Evolutionary conservation across 495 filamentous ascomycete species (phyloP).

Genomic region (Lasiosphaeria hispida): DNA sequence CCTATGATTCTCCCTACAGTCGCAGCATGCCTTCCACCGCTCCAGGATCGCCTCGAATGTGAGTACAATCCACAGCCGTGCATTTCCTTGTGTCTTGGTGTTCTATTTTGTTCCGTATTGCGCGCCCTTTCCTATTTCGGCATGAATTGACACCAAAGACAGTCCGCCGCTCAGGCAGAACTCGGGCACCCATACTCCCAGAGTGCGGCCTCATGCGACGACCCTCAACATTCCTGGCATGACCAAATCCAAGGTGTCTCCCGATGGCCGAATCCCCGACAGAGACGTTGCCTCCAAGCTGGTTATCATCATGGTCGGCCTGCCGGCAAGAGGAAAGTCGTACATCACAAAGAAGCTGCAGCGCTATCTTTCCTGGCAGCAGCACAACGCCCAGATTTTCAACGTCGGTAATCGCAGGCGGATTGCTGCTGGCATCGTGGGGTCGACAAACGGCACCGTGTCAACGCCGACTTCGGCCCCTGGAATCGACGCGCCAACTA

Average conservation of each 20-base stretch:
- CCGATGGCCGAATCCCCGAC: constrained; percentile 88
- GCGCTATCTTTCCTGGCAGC: constrained; percentile 93
- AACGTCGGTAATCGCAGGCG: constrained; percentile 92
- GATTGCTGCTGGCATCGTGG: constrained; percentile 61
- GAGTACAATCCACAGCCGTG: constrained; percentile 19
- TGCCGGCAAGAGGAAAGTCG: constrained; percentile 92
- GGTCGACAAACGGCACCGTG: constrained; percentile 22
- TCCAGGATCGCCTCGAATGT: constrained; percentile 54
- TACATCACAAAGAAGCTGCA: constrained; percentile 98
- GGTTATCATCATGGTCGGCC: constrained; percentile 96
- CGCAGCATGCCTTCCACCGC: constrained; percentile 54
- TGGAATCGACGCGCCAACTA: constrained; percentile 37
- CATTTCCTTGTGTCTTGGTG: too few relatives aligned
- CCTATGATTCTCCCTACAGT: constrained; percentile 46
- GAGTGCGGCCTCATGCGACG: constrained; percentile 68
- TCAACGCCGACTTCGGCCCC: constrained; percentile 23
- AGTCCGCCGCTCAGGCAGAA: constrained; percentile 57
- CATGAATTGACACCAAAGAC: constrained; percentile 21
- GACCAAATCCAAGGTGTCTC: constrained; percentile 89
- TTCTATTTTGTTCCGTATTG: neutral
- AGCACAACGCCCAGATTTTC: constrained; percentile 93
- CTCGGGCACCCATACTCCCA: constrained; percentile 60
- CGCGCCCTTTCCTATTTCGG: neutral
- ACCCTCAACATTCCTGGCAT: constrained; percentile 83
- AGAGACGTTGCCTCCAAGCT: constrained; percentile 92